Conservation (phyloP, 306 rosid species). For the Castanopsis chinensis region DNA sequence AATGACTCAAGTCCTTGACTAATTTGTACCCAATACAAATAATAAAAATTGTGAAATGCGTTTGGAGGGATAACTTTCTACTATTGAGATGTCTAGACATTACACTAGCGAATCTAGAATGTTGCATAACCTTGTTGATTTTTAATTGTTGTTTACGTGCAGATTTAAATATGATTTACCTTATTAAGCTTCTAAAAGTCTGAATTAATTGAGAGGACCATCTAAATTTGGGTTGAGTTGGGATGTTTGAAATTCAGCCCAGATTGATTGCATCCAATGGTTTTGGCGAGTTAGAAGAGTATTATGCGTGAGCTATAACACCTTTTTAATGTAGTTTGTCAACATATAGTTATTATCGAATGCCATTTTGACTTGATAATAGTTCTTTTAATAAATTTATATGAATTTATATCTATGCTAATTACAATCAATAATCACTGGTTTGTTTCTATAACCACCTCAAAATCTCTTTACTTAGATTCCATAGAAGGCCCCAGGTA, state of each 20-base stretch:
- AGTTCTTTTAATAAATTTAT: neutral
- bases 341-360: neutral
- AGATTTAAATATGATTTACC: no score
- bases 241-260: neutral
- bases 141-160: neutral
- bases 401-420: slow-evolving; percentile 1
- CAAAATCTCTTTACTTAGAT: no score
- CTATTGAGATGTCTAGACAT: neutral
- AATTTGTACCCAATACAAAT: neutral
- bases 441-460: no score
- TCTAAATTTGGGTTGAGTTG: neutral
- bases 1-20: neutral
- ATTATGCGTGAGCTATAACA: neutral
- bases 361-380: neutral
- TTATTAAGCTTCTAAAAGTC: no score
- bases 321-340: neutral
- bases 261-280: neutral
- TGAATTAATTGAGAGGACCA: no score
- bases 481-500: no score
- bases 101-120: neutral
- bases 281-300: neutral
- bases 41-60: neutral
- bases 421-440: no score
- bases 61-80: neutral
- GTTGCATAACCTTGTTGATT: neutral